These are phyloP conservation scores for Metschnikowia kunwiensis DNA, from an alignment of 805 yeast species.

Conservation along the genomic window DNA sequence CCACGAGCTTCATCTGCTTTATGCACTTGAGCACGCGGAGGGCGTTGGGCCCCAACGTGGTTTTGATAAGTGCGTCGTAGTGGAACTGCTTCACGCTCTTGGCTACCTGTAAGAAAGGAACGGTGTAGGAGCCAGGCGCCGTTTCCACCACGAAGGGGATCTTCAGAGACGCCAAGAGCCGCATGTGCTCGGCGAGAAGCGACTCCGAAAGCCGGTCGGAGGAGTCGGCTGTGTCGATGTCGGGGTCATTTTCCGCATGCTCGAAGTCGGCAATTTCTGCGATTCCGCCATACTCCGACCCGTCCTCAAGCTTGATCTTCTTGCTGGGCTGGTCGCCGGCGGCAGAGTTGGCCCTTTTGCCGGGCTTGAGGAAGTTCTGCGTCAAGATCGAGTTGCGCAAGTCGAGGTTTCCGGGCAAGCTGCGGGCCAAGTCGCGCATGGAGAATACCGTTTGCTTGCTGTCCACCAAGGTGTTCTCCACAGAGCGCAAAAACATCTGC, in stretches of 20 bases:
- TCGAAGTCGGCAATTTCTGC: slow-evolving; percentile 19
- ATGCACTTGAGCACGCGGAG: slow-evolving; percentile 76
- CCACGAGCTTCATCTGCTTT: slow-evolving; percentile 64
- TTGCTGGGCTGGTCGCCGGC: slow-evolving; percentile 20
- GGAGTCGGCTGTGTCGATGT: not conserved
- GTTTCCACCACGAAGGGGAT: slow-evolving; percentile 59
- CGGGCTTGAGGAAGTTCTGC: slow-evolving; percentile 40
- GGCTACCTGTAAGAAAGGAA: slow-evolving; percentile 57
- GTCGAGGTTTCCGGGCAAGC: slow-evolving; percentile 41
- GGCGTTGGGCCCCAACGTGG: slow-evolving; percentile 63
- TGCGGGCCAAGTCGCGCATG: slow-evolving; percentile 32
- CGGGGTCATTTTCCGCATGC: slow-evolving; percentile 12
- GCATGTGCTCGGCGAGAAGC: slow-evolving; percentile 62
- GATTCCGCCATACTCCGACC: slow-evolving; percentile 11
- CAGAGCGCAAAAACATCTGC: slow-evolving; percentile 22
- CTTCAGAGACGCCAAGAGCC: slow-evolving; percentile 51
- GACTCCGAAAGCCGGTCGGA: slow-evolving; percentile 25
- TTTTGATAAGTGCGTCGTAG: slow-evolving; percentile 55
- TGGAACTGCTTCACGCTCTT: slow-evolving; percentile 46
- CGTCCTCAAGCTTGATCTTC: slow-evolving; percentile 41
- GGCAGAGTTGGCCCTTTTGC: slow-evolving; percentile 15
- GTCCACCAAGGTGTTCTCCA: slow-evolving; percentile 35
- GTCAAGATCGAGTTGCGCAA: slow-evolving; percentile 45
- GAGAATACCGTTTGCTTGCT: slow-evolving; percentile 35
- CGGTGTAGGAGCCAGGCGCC: slow-evolving; percentile 54